A percentile compares a stretch with the other conserved stretches of the same genome.
Conservation (phyloP, 2,329 filamentous ascomycete genomes). For the Aspergillus viridinutans region DNA sequence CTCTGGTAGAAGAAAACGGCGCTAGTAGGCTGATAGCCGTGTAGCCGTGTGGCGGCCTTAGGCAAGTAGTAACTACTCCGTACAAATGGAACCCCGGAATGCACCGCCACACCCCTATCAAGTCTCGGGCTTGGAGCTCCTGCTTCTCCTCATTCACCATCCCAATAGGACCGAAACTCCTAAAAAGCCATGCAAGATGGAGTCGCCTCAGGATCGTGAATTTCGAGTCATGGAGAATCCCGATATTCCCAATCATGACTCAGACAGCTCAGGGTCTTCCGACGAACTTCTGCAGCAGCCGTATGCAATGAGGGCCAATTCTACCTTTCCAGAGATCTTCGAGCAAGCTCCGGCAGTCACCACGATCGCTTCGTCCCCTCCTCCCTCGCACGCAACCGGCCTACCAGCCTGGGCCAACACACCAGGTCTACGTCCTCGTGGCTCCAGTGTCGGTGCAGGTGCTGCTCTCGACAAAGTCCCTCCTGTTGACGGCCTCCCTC, state of each 20-base stretch:
- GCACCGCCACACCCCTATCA: constrained; percentile 30
- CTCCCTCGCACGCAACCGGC: constrained; percentile 22
- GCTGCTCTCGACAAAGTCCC: constrained; percentile 40
- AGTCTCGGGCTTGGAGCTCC: constrained; percentile 6
- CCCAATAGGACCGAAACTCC: constrained; percentile 12
- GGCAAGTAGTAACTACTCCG: not conserved
- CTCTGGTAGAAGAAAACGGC: not conserved
- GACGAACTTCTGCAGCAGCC: constrained; percentile 37
- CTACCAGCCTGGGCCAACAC: constrained; percentile 34
- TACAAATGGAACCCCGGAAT: not conserved
- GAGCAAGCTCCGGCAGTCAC: constrained; percentile 29
- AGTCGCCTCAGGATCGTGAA: constrained; percentile 16
- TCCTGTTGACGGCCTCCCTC: constrained; percentile 25
- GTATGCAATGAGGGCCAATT: constrained; percentile 29
- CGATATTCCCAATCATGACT: constrained; percentile 38
- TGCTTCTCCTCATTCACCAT: constrained; percentile 8
- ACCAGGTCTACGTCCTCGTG: constrained; percentile 38
- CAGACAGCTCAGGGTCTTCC: constrained; percentile 39
- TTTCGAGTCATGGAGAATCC: constrained; percentile 41
- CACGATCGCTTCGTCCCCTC: constrained; percentile 32
- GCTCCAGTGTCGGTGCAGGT: constrained; percentile 37
- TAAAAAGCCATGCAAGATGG: constrained; percentile 10
- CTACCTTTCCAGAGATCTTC: constrained; percentile 29
- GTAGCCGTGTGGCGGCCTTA: not conserved
- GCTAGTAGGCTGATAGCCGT: not conserved